Conservation (phyloP, 2,329 filamentous ascomycete genomes). For the Cryphonectria radicalis region DNA sequence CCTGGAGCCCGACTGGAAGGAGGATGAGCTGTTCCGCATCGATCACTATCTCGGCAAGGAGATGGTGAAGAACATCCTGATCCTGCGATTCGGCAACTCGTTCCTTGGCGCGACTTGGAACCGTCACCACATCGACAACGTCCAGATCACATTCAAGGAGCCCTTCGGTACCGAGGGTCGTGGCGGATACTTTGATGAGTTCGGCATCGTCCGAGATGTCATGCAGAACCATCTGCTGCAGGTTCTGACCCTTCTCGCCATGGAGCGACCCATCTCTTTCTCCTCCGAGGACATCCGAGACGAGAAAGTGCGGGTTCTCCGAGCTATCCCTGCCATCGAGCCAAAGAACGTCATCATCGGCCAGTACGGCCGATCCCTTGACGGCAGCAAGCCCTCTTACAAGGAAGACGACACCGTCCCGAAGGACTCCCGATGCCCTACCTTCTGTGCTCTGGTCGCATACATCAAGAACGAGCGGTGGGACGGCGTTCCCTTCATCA, state of each 20-base stretch:
- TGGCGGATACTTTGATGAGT: constrained; percentile 99
- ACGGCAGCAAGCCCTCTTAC: constrained; percentile 95
- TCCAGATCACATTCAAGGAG: constrained; percentile 99
- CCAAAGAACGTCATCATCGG: constrained; percentile 99
- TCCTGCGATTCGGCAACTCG: constrained; percentile 96
- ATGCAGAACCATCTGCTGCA: constrained; percentile 99
- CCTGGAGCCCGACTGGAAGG: constrained; percentile 95
- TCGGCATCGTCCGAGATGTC: constrained; percentile 98
- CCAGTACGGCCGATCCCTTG: constrained; percentile 94
- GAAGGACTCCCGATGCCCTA: constrained; percentile 95
- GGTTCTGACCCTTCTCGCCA: constrained; percentile 91
- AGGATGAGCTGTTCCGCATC: constrained; percentile 98
- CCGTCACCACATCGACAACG: constrained; percentile 98
- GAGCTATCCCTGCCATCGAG: constrained; percentile 91
- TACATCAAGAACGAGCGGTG: constrained; percentile 99
- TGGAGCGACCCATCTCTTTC: constrained; percentile 98
- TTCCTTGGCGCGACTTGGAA: constrained; percentile 99
- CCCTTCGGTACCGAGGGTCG: constrained; percentile 97
- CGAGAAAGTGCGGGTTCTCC: constrained; percentile 95
- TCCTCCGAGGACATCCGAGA: constrained; percentile 97
- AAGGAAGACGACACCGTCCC: constrained; percentile 99
- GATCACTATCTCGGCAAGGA: constrained; percentile 99
- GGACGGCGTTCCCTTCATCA: constrained; percentile 98
- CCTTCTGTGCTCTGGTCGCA: constrained; percentile 94
- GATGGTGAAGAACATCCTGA: constrained; percentile 99